Evolutionary conservation across 1,284 basidiomycete genomes (phyloP).

Genomic region (Tylopilus sp.): DNA sequence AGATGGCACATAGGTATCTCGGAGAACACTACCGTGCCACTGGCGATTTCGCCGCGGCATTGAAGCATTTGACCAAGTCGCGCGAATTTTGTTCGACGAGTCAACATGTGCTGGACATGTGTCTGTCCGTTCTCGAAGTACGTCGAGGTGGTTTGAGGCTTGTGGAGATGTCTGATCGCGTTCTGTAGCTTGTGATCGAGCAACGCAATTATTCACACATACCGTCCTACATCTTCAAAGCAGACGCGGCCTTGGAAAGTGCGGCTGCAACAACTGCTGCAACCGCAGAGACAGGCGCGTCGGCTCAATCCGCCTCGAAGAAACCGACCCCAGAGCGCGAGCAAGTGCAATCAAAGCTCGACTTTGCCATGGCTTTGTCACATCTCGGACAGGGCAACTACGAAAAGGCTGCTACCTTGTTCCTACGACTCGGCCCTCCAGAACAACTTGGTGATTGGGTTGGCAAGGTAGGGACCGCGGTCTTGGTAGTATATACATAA

Average conservation of each 20-base stretch:
- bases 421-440: slow-evolving; percentile 66
- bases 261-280: slow-evolving; percentile 35
- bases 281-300: slow-evolving; percentile 19
- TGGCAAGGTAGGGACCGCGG: slow-evolving; percentile 48
- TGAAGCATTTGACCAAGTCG: slow-evolving; percentile 81
- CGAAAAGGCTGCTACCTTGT: slow-evolving; percentile 70
- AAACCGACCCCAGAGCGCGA: slow-evolving; percentile 53
- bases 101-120: slow-evolving; percentile 86
- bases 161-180: not conserved
- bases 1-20: slow-evolving; percentile 82
- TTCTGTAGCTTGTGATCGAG: slow-evolving; percentile 72
- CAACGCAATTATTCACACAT: slow-evolving; percentile 82
- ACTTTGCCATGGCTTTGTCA: slow-evolving; percentile 74
- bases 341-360: slow-evolving; percentile 72
- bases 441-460: slow-evolving; percentile 71
- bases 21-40: slow-evolving; percentile 70
- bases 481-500: not conserved
- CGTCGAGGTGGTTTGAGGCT: not conserved
- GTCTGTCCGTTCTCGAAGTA: slow-evolving; percentile 76
- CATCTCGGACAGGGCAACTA: slow-evolving; percentile 69
- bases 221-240: slow-evolving; percentile 86
- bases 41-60: slow-evolving; percentile 67
- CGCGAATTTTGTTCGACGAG: slow-evolving; percentile 85
- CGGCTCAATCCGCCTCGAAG: slow-evolving; percentile 42
- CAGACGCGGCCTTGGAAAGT: slow-evolving; percentile 80